phyloP scores from a whole-genome alignment of 768 basidiomycete genomes.

The Russula dissimulans region DNA sequence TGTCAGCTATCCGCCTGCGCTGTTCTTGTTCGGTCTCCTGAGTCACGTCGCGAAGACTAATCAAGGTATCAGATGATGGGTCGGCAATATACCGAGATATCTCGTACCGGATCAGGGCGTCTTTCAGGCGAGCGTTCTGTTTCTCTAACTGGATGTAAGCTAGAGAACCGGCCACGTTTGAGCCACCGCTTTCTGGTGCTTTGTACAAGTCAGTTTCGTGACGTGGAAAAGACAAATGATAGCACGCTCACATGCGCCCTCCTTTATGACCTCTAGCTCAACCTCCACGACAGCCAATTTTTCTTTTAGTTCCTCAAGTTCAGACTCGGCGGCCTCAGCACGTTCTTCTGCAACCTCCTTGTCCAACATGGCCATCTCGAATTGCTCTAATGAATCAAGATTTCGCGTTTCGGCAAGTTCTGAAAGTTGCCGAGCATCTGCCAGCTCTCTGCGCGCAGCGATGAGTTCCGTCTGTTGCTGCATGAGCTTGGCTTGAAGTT shows the following conservation, averaged over 20 bases:
- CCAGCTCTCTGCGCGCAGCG: constrained; percentile 62
- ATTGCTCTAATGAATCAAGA: constrained; percentile 75
- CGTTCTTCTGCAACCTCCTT: constrained; percentile 95
- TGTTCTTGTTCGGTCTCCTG: constrained; percentile 84
- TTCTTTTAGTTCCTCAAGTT: constrained; percentile 74
- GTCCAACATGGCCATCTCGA: constrained; percentile 93
- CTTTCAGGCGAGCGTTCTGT: constrained; percentile 92
- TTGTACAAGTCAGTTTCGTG: constrained; percentile 7
- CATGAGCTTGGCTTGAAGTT: constrained; percentile 81
- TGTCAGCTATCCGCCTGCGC: constrained; percentile 66
- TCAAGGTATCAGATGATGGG: neutral
- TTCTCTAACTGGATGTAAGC: constrained; percentile 86
- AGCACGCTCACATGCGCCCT: constrained; percentile 31
- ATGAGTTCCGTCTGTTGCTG: constrained; percentile 74
- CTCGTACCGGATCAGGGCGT: constrained; percentile 74
- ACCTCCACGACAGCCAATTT: constrained; percentile 70
- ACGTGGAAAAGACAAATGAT: neutral
- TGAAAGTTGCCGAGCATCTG: constrained; percentile 68
- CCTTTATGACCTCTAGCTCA: constrained; percentile 71
- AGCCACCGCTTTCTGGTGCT: constrained; percentile 26
- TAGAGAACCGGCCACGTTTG: constrained; percentile 45
- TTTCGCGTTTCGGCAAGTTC: constrained; percentile 61
- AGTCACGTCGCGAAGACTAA: constrained; percentile 78
- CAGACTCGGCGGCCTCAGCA: constrained; percentile 68
- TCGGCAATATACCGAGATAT: neutral